These are phyloP conservation scores for Apophysomyces variabilis DNA, from an alignment of 371 early-diverging fungal genomes.

Conservation along the genomic window DNA sequence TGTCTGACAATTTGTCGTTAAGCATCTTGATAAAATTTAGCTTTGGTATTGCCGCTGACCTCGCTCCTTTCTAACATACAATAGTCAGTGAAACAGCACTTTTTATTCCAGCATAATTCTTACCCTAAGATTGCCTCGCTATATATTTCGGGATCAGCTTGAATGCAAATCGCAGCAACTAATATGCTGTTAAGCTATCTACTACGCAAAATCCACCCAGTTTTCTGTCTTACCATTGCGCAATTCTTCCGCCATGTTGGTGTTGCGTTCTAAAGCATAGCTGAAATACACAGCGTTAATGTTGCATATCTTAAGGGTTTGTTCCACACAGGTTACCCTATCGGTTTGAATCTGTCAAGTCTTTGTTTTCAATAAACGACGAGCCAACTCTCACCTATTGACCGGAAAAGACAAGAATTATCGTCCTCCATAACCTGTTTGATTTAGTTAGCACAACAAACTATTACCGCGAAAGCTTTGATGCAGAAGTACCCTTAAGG, in stretches of 20 bases:
- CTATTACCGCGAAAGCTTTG: constrained; percentile 14
- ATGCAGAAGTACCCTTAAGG: constrained; percentile 27
- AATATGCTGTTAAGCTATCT: background rate
- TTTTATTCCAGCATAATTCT: background rate
- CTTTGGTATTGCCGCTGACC: background rate
- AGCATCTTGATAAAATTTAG: too few species aligned
- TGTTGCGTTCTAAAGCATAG: constrained; percentile 44
- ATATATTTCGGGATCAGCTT: constrained; percentile 27
- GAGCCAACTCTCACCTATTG: constrained; percentile 38
- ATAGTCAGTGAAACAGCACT: background rate
- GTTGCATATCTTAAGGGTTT: constrained; percentile 1
- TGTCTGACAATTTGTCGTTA: constrained; percentile 22
- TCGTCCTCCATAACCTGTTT: constrained; percentile 55
- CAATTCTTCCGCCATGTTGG: constrained; percentile 24
- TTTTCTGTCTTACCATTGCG: constrained; percentile 38
- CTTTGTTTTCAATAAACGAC: too few species aligned
- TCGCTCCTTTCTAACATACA: background rate
- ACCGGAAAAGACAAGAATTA: constrained; percentile 60
- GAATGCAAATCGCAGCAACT: constrained; percentile 25
- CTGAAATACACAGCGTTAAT: constrained; percentile 17
- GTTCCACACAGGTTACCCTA: constrained; percentile 1
- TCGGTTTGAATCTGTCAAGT: background rate
- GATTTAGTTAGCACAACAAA: constrained; percentile 14
- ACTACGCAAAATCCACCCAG: background rate
- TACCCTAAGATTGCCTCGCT: constrained; percentile 28